Base-by-base conservation (phyloP, 306 rosid genomes). In the Canavalia ensiformis region DNA sequence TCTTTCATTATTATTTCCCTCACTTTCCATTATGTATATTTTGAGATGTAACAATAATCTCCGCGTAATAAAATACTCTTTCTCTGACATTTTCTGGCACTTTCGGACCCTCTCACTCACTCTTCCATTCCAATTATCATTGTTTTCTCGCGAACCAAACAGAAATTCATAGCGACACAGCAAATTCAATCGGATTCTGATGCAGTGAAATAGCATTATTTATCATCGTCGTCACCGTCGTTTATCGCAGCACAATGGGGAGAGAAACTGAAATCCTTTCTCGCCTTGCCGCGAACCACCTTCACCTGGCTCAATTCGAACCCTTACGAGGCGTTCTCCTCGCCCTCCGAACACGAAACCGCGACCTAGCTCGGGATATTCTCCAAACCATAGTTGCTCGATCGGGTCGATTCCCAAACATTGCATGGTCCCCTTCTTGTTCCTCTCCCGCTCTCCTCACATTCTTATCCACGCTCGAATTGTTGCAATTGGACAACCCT, bases 241-340 rank as follows among this genome's bases (percentile, higher is more conserved):
- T 37, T 56, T 33, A 0, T 13, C 82, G 60, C 39, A 35, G 18
- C 49, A 72, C 68, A 41, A 90, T 90, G 94, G 90, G 89, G 77
- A 89, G 85, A 75, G 97, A 95, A 84, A 86, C 94, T 31, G 89
- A 95, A 85, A 88, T 91, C 58, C 95, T 95, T 34, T 82, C 93
- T n/a, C 92, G 97, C 76, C 90, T 95, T 6, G 95, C 91, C 8
- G 97, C 97, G 1, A 95, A 95, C 84, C 95, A 95, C 72, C 97
- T 95, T 56, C 84, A 77, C 83, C 90, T 95, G 1, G 97, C 94
- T 31, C 95, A 93, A 83, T 95, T 91, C 82, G 97, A 93, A 85
- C 97, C 99, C 50, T 78, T 95, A 47, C 94, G 97, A 2, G 97
- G 95, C 31, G 84, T 90, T 63, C 81, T 95, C 59, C 80, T 89